A percentile compares a stretch with the other conserved stretches of the same genome.
Evolutionary conservation across 495 filamentous ascomycete species (phyloP).

Genomic region (Annulohypoxylon nitens): DNA sequence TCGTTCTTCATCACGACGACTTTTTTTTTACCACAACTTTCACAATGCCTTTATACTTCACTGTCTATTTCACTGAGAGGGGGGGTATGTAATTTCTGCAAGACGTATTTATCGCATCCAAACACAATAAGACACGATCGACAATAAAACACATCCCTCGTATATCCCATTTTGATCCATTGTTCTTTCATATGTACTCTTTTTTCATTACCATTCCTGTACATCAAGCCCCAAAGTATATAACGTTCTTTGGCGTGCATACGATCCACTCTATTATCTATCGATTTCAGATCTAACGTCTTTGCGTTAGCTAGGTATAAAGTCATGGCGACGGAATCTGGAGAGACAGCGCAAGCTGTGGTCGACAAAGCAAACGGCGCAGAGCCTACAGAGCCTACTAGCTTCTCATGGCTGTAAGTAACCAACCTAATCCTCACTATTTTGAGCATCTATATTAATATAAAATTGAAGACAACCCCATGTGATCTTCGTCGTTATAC

Average conservation of each 20-base stretch:
- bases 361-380: conserved; percentile 5
- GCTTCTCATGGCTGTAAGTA: conserved; percentile 51
- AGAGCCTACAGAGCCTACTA: conserved; percentile 12
- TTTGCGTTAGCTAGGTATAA: conserved; percentile 1
- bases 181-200: neutral
- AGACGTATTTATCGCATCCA: neutral
- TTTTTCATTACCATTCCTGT: neutral
- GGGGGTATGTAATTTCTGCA: no score
- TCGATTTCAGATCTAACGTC: conserved; percentile 22
- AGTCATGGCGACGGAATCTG: conserved; percentile 33
- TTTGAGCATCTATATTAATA: conserved; percentile 25
- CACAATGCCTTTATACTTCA: no score
- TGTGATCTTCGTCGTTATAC: conserved; percentile 64
- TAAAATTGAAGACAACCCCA: conserved; percentile 60
- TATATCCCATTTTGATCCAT: neutral
- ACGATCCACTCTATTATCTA: neutral
- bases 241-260: no score
- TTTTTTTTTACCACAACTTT: no score
- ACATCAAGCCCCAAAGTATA: neutral
- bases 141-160: neutral
- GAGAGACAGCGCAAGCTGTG: neutral
- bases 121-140: neutral
- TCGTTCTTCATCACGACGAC: no score
- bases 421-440: neutral
- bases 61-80: no score